These are phyloP conservation scores for Hebeloma cylindrosporum DNA, from an alignment of 768 basidiomycete species.

Conservation along the genomic window DNA sequence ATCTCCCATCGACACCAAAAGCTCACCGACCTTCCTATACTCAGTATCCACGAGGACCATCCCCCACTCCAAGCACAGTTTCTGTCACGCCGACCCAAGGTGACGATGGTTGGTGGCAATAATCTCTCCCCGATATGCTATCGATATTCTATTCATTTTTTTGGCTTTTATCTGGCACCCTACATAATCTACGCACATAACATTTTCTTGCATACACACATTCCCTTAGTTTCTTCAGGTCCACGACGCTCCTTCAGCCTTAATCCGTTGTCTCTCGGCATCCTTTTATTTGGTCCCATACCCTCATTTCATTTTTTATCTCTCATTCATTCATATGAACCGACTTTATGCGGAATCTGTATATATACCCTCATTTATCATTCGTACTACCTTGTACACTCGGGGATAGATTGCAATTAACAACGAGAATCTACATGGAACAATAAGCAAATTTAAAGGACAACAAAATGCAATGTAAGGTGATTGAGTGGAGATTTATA, in stretches of 20 bases:
- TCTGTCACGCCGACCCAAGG: slow-evolving; percentile 69
- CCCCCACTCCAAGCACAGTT: slow-evolving; percentile 77
- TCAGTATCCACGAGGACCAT: slow-evolving; percentile 42
- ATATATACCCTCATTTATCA: slow-evolving; percentile 29
- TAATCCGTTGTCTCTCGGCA: slow-evolving; percentile 11
- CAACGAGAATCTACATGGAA: slow-evolving; percentile 27
- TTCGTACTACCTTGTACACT: slow-evolving; percentile 29
- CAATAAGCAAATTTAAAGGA: slow-evolving; percentile 16
- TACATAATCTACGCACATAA: slow-evolving; percentile 14
- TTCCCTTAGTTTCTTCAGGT: slow-evolving; percentile 1
- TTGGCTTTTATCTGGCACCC: slow-evolving; percentile 9
- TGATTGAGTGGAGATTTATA: slow-evolving; percentile 2
- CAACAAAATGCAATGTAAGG: slow-evolving; percentile 10
- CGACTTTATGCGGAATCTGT: slow-evolving; percentile 16
- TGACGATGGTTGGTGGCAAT: slow-evolving; percentile 81
- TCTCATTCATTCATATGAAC: slow-evolving; percentile 2
- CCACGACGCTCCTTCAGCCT: slow-evolving; percentile 9
- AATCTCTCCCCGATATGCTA: slow-evolving; percentile 21
- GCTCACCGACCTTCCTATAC: slow-evolving; percentile 26
- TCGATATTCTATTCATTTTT: slow-evolving; percentile 10
- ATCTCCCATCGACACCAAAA: slow-evolving; percentile 38
- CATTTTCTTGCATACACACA: slow-evolving; percentile 10
- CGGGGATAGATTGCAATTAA: slow-evolving; percentile 32
- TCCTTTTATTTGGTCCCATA: slow-evolving; percentile 7
- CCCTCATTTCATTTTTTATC: slow-evolving; percentile 14